These are phyloP conservation scores for Candolleomyces efflorescens DNA, from an alignment of 768 basidiomycete genomes.

Conservation along the genomic window DNA sequence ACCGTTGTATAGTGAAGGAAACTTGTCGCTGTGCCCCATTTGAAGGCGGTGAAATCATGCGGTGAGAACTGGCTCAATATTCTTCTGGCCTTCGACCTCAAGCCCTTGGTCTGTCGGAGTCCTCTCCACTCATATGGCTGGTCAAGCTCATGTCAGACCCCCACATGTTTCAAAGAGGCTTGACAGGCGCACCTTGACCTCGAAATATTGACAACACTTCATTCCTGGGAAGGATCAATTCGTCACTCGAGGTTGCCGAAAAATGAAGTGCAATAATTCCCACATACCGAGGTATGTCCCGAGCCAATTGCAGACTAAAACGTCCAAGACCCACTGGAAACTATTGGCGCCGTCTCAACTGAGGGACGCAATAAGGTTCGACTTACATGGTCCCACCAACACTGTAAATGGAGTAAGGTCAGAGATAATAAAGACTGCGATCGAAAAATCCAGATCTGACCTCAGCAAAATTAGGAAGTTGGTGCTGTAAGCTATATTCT, in stretches of 20 bases:
- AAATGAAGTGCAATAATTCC: constrained; percentile 7
- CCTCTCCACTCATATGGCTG: constrained; percentile 88
- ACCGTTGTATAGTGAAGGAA: constrained; percentile 74
- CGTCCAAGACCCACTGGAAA: constrained; percentile 79
- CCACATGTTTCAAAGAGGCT: constrained; percentile 5
- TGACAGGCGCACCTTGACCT: constrained; percentile 67
- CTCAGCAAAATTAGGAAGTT: constrained; percentile 85
- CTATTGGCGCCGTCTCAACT: constrained; percentile 11
- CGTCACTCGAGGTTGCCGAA: constrained; percentile 13
- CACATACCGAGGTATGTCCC: constrained; percentile 73
- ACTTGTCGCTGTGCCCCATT: constrained; percentile 77
- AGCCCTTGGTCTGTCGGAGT: constrained; percentile 68
- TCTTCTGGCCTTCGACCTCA: constrained; percentile 75
- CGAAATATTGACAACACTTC: constrained; percentile 83
- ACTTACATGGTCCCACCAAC: constrained; percentile 92
- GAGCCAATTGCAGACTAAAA: constrained; percentile 84
- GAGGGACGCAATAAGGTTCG: constrained; percentile 6
- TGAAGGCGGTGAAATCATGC: constrained; percentile 83
- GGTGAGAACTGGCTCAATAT: constrained; percentile 84
- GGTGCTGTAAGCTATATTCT: constrained; percentile 85
- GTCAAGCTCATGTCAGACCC: constrained; percentile 9
- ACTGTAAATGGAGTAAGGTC: constrained; percentile 38
- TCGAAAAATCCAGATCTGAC: constrained; percentile 33
- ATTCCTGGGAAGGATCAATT: constrained; percentile 48
- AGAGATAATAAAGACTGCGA: constrained; percentile 10